phyloP scores from a whole-genome alignment of 2,329 filamentous ascomycete genomes.

The Stagonosporopsis rhizophila region DNA sequence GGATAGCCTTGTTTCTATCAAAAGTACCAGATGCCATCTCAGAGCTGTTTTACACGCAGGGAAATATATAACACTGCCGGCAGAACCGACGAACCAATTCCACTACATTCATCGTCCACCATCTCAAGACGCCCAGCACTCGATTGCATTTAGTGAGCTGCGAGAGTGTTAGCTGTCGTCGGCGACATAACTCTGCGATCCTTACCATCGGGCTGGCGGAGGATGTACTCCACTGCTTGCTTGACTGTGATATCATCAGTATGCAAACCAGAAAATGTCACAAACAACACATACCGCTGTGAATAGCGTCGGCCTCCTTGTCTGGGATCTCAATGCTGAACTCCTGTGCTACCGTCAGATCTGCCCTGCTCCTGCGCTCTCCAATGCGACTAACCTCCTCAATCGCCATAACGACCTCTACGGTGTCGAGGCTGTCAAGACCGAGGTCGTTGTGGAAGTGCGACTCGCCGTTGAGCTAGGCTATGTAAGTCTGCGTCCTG shows the following conservation, averaged over 20 bases:
- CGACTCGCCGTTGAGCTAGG: slow-evolving; percentile 78
- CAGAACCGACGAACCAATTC: slow-evolving; percentile 40
- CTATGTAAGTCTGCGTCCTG: slow-evolving; percentile 29
- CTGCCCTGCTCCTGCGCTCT: slow-evolving; percentile 6
- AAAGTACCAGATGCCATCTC: slow-evolving; percentile 46
- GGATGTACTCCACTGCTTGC: slow-evolving; percentile 93
- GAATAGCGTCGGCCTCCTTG: slow-evolving; percentile 93
- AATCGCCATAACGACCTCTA: slow-evolving; percentile 99
- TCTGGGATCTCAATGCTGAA: slow-evolving; percentile 97
- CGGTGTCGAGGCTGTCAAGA: slow-evolving; percentile 95
- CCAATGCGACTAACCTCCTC: slow-evolving; percentile 74
- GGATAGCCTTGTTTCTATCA: slow-evolving; percentile 46
- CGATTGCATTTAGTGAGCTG: slow-evolving; percentile 45
- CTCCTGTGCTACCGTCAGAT: slow-evolving; percentile 57
- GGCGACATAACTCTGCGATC: slow-evolving; percentile 26
- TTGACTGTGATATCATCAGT: slow-evolving; percentile 69
- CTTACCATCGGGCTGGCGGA: slow-evolving; percentile 89
- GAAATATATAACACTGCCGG: slow-evolving; percentile 48
- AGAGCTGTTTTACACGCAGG: slow-evolving; percentile 50
- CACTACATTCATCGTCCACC: slow-evolving; percentile 33
- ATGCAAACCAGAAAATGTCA: not conserved
- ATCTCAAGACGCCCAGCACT: slow-evolving; percentile 25
- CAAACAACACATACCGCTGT: slow-evolving; percentile 74
- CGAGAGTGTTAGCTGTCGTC: slow-evolving; percentile 27
- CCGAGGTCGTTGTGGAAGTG: slow-evolving; percentile 98